Conservation (phyloP, 306 rosid genomes). For the Begonia masoniana region DNA sequence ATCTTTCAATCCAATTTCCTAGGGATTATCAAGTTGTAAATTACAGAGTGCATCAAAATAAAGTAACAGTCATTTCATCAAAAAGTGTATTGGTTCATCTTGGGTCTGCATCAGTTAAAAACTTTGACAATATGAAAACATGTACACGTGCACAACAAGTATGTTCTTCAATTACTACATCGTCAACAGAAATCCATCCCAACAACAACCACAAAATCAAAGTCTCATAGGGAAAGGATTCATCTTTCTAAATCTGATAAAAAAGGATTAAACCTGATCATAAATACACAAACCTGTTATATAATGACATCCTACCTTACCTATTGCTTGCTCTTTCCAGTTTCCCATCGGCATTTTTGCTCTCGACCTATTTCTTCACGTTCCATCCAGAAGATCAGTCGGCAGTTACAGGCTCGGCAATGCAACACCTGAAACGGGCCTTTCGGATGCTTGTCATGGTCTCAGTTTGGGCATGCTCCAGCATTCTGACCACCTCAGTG, state of each 20-base stretch:
- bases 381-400: slow-evolving; percentile 36
- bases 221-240: slow-evolving; percentile 1
- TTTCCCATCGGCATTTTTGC: no score
- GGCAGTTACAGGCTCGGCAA: slow-evolving; percentile 77
- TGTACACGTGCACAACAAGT: not conserved
- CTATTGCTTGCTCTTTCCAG: slow-evolving; percentile 19
- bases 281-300: slow-evolving; percentile 42
- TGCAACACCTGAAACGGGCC: slow-evolving; percentile 97
- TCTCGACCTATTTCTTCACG: no score
- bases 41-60: no score
- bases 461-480: slow-evolving; percentile 84
- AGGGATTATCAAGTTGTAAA: no score
- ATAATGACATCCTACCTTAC: slow-evolving; percentile 28
- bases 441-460: slow-evolving; percentile 85
- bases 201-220: no score
- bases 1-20: no score
- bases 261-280: slow-evolving; percentile 34
- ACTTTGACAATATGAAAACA: no score
- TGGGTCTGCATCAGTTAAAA: no score
- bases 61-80: no score
- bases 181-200: no score
- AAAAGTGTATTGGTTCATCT: no score
- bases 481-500: slow-evolving; percentile 76
- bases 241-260: slow-evolving; percentile 9
- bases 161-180: slow-evolving; percentile 15